These are phyloP conservation scores for Monilinia vaccinii-corymbosi DNA, from an alignment of 2,329 filamentous ascomycete genomes.

Conservation along the genomic window DNA sequence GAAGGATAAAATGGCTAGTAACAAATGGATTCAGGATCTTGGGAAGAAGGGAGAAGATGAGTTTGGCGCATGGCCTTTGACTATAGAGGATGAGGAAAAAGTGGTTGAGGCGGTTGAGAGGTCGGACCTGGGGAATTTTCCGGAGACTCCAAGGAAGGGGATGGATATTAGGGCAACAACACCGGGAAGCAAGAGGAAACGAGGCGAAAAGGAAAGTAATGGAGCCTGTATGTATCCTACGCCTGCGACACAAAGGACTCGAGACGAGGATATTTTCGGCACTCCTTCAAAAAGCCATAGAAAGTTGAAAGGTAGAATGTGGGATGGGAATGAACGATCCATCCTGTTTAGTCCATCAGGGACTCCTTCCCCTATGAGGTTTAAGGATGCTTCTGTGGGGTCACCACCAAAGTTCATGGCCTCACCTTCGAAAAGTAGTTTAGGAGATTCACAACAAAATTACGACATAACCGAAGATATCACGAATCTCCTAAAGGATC, in stretches of 20 bases:
- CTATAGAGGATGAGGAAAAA: slow-evolving; percentile 18
- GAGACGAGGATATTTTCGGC: slow-evolving; percentile 20
- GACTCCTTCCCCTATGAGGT: slow-evolving; percentile 24
- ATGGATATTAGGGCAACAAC: slow-evolving; percentile 18
- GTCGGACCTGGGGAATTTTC: slow-evolving; percentile 7
- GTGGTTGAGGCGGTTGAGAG: slow-evolving; percentile 13
- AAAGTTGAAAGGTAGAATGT: slow-evolving; percentile 17
- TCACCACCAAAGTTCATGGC: slow-evolving; percentile 17
- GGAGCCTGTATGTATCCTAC: slow-evolving; percentile 19
- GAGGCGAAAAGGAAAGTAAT: slow-evolving; percentile 12
- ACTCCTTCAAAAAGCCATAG: slow-evolving; percentile 12
- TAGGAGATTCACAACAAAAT: neutral
- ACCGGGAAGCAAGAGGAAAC: slow-evolving; percentile 25
- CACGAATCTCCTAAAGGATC: slow-evolving; percentile 39
- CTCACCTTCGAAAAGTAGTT: slow-evolving; percentile 1
- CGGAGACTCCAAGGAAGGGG: slow-evolving; percentile 24
- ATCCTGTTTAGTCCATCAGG: slow-evolving; percentile 16
- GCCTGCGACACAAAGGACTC: slow-evolving; percentile 15
- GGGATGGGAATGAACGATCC: slow-evolving; percentile 20
- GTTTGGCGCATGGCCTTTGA: slow-evolving; percentile 23
- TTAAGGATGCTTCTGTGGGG: slow-evolving; percentile 12
- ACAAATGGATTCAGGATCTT: slow-evolving; percentile 14
- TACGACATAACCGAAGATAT: slow-evolving; percentile 39
- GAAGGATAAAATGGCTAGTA: slow-evolving; percentile 15
- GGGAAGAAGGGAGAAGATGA: slow-evolving; percentile 21